Evolutionary conservation across 1,284 basidiomycete genomes (phyloP), one percentile per base, ranked within the genome.

Genomic region (Ustilago sp.): DNA sequence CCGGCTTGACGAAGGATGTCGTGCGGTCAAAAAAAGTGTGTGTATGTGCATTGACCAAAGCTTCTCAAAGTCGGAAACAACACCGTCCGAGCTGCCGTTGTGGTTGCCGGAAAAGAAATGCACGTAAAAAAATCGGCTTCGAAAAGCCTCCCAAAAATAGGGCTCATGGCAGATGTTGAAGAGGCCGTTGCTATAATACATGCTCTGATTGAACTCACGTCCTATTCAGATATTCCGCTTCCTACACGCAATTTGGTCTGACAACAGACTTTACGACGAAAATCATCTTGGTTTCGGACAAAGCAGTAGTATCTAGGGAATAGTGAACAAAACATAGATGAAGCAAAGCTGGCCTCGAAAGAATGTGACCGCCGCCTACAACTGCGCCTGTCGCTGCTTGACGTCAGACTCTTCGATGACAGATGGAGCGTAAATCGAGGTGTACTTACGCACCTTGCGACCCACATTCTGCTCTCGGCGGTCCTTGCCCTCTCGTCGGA

Each of bases 401-500:
- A 70, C 38, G 13, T 51, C 13, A 8, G 68, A 75, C 51, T 67
- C 68, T 43, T 75, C 73, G 23, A 75, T 53, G 8, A 69, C 68
- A 2, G 67, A 47, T 2, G 73, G 73, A 6, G 59, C 61, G 50
- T 75, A 70, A 63, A 67, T 67, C 4, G 67, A 63, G 5, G 73
- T 75, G 45, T 75, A 75, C 54, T 67, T 58, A 43, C 67, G 64
- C 58, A 75, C 68, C 41, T 67, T 75, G 57, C 41, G 60, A 17
- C 63, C 66, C 9, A 74, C 72, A 32, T 66, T 81, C 47, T 77
- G 66, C 59, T 81, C 79, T 53, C 82, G 71, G 41, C 80, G 72
- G 47, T 84, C 83, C 63, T 86, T 87, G 23, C 86, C 86, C 58
- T 87, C 86, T 15, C 86, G 63, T 31, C 86, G 63, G 74, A 87